A percentile compares a stretch with the other conserved stretches of the same genome.
phyloP scores from a whole-genome alignment of 2,329 filamentous ascomycete species.

The Alternaria arbusti region DNA sequence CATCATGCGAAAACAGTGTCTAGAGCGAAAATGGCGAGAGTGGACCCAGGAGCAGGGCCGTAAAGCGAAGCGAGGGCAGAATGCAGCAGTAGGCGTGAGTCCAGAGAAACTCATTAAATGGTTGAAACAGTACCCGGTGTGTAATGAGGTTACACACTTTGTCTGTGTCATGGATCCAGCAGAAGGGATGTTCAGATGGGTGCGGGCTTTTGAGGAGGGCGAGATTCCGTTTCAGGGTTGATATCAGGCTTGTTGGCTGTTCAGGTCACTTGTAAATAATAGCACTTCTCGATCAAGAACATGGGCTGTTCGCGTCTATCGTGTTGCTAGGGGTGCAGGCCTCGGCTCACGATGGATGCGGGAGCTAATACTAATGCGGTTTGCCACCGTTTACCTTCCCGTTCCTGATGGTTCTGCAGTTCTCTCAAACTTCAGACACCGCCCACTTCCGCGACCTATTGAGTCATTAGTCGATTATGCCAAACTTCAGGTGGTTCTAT shows the following conservation, averaged over 20 bases:
- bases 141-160: slow-evolving; percentile 66
- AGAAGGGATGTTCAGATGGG: slow-evolving; percentile 56
- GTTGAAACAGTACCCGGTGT: slow-evolving; percentile 60
- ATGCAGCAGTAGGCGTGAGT: slow-evolving; percentile 25
- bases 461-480: background rate
- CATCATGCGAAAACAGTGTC: slow-evolving; percentile 39
- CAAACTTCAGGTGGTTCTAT: background rate
- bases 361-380: slow-evolving; percentile 8
- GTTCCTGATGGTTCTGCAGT: background rate
- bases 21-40: slow-evolving; percentile 35
- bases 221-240: slow-evolving; percentile 1
- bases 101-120: slow-evolving; percentile 54
- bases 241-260: background rate
- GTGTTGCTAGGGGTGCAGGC: background rate
- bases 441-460: background rate
- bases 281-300: background rate
- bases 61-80: background rate
- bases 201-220: slow-evolving; percentile 28
- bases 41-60: slow-evolving; percentile 18
- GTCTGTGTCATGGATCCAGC: slow-evolving; percentile 63
- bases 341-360: background rate
- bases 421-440: background rate
- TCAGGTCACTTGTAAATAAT: background rate
- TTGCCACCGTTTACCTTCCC: slow-evolving; percentile 8
- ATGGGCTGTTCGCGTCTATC: background rate